Percentiles rank a stretch among this genome's conserved stretches.
Evolutionary conservation across 2,329 filamentous ascomycete species (phyloP).

Genomic region (Macrophomina phaseolina): DNA sequence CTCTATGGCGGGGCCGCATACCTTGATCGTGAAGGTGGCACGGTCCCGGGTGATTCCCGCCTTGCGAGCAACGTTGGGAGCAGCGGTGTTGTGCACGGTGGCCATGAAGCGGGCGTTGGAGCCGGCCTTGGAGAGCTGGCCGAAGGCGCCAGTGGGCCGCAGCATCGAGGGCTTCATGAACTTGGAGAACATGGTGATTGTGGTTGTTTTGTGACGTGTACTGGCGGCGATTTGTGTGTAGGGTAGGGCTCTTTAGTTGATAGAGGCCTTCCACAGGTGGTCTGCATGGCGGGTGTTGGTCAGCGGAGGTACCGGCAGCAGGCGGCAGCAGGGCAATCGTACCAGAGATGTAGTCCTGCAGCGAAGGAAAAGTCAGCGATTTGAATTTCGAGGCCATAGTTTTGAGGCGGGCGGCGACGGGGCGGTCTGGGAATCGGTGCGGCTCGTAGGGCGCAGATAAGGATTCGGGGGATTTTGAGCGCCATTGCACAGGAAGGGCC

Average conservation of each 20-base stretch:
- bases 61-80: slow-evolving; percentile 63
- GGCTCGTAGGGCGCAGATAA: slow-evolving; percentile 26
- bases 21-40: slow-evolving; percentile 93
- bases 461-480: slow-evolving; percentile 5
- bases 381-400: slow-evolving; percentile 15
- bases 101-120: slow-evolving; percentile 62
- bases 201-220: slow-evolving; percentile 28
- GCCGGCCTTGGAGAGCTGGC: slow-evolving; percentile 54
- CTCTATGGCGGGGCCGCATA: slow-evolving; percentile 51
- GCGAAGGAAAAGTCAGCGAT: slow-evolving; percentile 38
- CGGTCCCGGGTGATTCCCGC: slow-evolving; percentile 74
- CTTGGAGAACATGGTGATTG: slow-evolving; percentile 59
- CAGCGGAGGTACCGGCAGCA: slow-evolving; percentile 26
- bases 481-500: slow-evolving; percentile 27
- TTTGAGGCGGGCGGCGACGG: neutral
- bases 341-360: slow-evolving; percentile 69
- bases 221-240: slow-evolving; percentile 23
- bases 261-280: slow-evolving; percentile 72
- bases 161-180: slow-evolving; percentile 59
- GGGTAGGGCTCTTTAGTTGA: slow-evolving; percentile 57
- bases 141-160: slow-evolving; percentile 49
- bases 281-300: slow-evolving; percentile 50
- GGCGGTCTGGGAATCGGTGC: neutral
- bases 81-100: slow-evolving; percentile 72
- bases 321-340: slow-evolving; percentile 38